Conservation (phyloP, 2,329 filamentous ascomycete genomes). For the Cadophora luteo-olivacea region DNA sequence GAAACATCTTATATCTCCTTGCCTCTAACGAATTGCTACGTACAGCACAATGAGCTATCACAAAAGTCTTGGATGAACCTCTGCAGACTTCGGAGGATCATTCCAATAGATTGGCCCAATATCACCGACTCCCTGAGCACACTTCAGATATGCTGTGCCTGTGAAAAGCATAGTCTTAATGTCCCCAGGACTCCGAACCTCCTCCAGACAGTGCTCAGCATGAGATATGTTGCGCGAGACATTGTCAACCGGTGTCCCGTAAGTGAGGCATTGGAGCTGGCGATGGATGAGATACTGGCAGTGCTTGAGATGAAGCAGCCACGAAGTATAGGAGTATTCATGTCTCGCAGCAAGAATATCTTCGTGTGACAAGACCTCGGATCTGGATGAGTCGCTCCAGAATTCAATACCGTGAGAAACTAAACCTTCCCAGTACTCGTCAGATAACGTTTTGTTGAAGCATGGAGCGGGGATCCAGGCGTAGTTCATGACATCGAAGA, state of each 20-base stretch:
- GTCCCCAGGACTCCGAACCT: background rate
- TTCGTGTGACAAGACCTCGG: background rate
- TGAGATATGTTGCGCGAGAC: background rate
- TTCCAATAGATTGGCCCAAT: slow-evolving; percentile 1
- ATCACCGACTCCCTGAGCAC: background rate
- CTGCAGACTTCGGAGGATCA: background rate
- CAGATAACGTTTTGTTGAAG: background rate
- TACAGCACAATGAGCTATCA: background rate
- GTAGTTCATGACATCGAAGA: background rate
- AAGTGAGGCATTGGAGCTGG: background rate
- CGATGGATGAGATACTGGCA: slow-evolving; percentile 2
- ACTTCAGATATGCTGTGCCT: background rate
- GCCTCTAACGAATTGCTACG: no score
- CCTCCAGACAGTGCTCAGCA: background rate
- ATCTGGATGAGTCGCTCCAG: background rate
- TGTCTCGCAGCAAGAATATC: background rate
- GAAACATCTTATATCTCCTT: no score
- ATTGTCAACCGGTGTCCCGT: background rate
- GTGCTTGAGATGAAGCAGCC: background rate
- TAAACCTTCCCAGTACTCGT: background rate
- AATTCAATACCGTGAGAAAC: background rate
- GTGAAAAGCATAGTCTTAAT: background rate
- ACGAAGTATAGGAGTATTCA: background rate
- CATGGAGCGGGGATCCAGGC: background rate
- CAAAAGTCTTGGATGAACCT: background rate